These are phyloP conservation scores for Pestalotiopsis sp. DNA, from an alignment of 2,329 filamentous ascomycete genomes.

Conservation along the genomic window DNA sequence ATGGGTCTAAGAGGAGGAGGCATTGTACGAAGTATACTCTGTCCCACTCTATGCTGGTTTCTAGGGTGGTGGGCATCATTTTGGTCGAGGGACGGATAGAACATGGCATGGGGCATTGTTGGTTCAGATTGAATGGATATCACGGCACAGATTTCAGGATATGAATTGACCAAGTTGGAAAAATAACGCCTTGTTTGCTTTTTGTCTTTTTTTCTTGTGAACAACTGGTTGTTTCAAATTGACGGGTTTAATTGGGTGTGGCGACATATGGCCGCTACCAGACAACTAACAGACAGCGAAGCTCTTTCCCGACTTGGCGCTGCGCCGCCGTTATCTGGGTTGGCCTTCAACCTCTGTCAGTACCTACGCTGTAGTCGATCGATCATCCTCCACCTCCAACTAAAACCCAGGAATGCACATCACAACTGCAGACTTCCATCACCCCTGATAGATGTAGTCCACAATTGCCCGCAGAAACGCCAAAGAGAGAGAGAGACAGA, in stretches of 20 bases:
- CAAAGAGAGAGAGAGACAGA: neutral
- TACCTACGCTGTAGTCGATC: too few relatives aligned
- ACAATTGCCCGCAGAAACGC: neutral
- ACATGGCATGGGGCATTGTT: too few relatives aligned
- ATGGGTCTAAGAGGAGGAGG: too few relatives aligned
- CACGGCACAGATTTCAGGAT: too few relatives aligned
- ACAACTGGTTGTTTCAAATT: neutral
- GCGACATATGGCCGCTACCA: neutral
- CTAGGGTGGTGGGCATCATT: too few relatives aligned
- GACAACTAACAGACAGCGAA: neutral
- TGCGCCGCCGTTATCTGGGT: neutral
- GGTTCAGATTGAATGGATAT: too few relatives aligned
- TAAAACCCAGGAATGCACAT: neutral
- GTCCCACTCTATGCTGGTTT: too few relatives aligned
- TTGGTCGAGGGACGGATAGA: too few relatives aligned
- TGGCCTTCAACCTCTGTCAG: too few relatives aligned
- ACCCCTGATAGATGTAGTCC: neutral
- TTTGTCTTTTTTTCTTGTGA: neutral
- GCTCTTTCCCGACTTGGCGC: neutral
- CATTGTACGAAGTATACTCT: too few relatives aligned
- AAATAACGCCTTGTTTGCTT: too few relatives aligned
- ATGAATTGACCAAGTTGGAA: too few relatives aligned
- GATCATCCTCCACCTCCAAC: neutral
- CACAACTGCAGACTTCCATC: neutral
- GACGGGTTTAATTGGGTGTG: neutral